Conservation (phyloP, 1,139 yeast species). For the Lodderomyces jiufengensis region DNA sequence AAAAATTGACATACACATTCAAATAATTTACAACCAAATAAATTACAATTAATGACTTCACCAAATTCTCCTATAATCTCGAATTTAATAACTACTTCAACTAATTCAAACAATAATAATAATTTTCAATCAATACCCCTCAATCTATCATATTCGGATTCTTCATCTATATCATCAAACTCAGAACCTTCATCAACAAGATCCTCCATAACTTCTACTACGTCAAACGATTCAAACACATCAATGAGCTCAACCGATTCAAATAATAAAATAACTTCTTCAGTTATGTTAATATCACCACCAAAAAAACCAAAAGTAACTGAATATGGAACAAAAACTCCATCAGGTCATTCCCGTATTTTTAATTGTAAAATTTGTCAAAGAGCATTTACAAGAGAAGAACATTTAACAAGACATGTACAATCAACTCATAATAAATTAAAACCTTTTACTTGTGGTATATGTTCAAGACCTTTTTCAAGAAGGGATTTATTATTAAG, state of each 20-base stretch:
- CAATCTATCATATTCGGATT: too few species aligned
- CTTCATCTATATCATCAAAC: too few species aligned
- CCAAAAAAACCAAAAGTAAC: neutral
- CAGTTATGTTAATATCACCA: neutral
- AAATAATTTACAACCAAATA: too few species aligned
- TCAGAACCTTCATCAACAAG: neutral
- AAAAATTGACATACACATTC: too few species aligned
- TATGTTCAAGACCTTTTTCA: constrained; percentile 92
- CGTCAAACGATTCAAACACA: neutral
- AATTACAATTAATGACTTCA: too few species aligned
- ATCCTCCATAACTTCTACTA: neutral
- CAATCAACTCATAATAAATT: constrained; percentile 45
- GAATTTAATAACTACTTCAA: too few species aligned
- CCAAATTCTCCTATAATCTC: too few species aligned
- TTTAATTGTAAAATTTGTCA: constrained; percentile 42
- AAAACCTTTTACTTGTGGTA: constrained; percentile 73
- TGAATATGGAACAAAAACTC: constrained; percentile 40
- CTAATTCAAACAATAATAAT: too few species aligned
- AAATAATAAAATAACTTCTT: neutral
- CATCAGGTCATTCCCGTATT: constrained; percentile 44
- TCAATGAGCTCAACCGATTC: neutral
- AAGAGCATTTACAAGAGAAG: constrained; percentile 48
- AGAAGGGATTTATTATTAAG: constrained; percentile 84
- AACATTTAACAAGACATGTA: constrained; percentile 45
- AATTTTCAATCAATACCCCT: too few species aligned